Base-by-base conservation (phyloP, 257 asterid species). In the Orobanche coerulescens region DNA sequence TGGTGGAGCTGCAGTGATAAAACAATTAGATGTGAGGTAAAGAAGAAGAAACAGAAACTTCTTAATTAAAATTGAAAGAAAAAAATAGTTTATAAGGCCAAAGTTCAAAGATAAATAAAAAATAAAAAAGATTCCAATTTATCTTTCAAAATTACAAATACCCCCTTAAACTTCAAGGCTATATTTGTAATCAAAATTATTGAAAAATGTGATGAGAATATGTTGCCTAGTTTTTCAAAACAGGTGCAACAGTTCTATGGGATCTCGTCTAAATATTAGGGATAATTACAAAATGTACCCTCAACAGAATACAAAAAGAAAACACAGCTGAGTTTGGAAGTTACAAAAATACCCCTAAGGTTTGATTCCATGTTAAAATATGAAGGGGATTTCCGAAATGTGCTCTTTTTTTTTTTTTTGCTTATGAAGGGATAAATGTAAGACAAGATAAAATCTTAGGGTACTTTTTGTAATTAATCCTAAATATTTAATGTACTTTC, bases 1-100 rank as follows among this genome's bases (percentile, higher is more conserved):
- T 85, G 86, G 95, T 85, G 97, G 96, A 91, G 90, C 80, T 91
- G 96, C 87, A 62, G 65, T 43, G 73, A 76, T 64, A 66, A 69
- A 61, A 58, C 81, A 23, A 70, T 79, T 78, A 67, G 23, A 26
- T 91, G 97, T 62, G 89, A 83, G 96, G 96, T 90, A 79, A 25
- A 16, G 15, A 61, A 24, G 57, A 26, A 24, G 2, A 15, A 26
- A 6, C 6, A n/a, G 8, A 13, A 23, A 1, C 5, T 36, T 31
- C 15, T 24, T n/a, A 42, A 20, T 13, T 3, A 5, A 39, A 39
- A 58, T 40, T 14, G 53, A 25, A 7, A 53, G 6, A 14, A 10
- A 44, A 61, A 4, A 28, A 15, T 54, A 25, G 10, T 53, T 13
- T 16, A 24, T 24, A 19, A 33, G 16, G 33, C 12, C 1, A n/a